Evolutionary conservation across 257 asterid species (phyloP).

Genomic region (Eucommia ulmoides): DNA sequence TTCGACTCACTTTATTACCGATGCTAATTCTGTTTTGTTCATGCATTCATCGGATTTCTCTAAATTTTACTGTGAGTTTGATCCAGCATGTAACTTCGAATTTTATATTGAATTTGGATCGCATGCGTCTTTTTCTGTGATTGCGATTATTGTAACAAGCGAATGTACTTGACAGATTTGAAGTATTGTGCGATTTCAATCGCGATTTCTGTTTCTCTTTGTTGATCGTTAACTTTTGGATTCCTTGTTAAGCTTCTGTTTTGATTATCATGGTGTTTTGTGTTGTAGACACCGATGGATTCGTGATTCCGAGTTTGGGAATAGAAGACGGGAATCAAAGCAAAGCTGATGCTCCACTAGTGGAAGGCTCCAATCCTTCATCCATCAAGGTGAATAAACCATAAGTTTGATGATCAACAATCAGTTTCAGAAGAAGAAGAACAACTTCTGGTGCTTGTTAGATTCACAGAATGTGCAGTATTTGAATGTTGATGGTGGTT

Average conservation of each 20-base stretch:
- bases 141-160: not conserved
- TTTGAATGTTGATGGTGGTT: too few species aligned
- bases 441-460: too few species aligned
- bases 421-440: too few species aligned
- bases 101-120: not conserved
- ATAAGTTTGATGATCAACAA: too few species aligned
- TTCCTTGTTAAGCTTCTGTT: too few species aligned
- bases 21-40: constrained; percentile 6
- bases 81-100: too few species aligned
- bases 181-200: too few species aligned
- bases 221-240: too few species aligned
- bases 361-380: constrained; percentile 34
- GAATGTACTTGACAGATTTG: too few species aligned
- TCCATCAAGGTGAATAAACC: constrained; percentile 44
- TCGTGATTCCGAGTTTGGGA: constrained; percentile 81
- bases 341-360: constrained; percentile 20
- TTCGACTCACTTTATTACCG: not conserved
- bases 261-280: too few species aligned
- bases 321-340: constrained; percentile 32
- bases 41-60: not conserved
- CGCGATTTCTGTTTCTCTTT: too few species aligned
- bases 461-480: too few species aligned
- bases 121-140: not conserved
- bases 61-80: not conserved
- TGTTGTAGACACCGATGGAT: constrained; percentile 71